Conservation (phyloP, 495 filamentous ascomycete genomes). For the Penicillium bialowiezense region DNA sequence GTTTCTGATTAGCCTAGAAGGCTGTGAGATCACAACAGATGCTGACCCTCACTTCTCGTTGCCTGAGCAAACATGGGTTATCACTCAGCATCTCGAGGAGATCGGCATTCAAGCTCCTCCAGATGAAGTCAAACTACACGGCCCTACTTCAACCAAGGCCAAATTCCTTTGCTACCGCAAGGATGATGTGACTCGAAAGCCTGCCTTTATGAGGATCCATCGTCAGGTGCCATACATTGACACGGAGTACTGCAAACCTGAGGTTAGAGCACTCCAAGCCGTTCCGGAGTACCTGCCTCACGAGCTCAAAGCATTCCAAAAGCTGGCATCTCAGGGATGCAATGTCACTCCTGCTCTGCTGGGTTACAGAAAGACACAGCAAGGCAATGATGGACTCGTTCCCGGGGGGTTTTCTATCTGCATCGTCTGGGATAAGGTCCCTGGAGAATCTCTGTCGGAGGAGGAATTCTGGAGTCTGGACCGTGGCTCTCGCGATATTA, state of each 20-base stretch:
- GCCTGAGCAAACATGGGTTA: neutral
- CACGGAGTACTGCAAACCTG: neutral
- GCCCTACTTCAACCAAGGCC: neutral
- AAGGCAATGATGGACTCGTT: constrained; percentile 13
- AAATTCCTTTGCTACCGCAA: neutral
- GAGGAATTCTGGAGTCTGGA: constrained; percentile 21
- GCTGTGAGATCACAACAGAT: neutral
- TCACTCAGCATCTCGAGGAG: neutral
- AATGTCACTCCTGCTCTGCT: constrained; percentile 10
- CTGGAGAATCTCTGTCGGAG: constrained; percentile 13
- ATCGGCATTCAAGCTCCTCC: neutral
- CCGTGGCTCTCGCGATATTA: constrained; percentile 3
- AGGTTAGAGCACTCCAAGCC: constrained; percentile 9
- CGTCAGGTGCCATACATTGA: neutral
- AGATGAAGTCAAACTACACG: neutral
- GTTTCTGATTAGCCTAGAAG: neutral
- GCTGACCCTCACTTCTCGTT: neutral
- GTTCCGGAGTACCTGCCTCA: constrained; percentile 5
- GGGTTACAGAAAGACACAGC: constrained; percentile 11
- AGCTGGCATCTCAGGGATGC: constrained; percentile 9
- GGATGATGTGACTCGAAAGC: neutral
- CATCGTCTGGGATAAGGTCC: constrained; percentile 20
- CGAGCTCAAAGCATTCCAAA: constrained; percentile 13
- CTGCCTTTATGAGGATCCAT: neutral
- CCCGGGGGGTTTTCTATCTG: constrained; percentile 16